Base-by-base conservation (phyloP, 345 rosid species). In the Bruguiera sexangula region DNA sequence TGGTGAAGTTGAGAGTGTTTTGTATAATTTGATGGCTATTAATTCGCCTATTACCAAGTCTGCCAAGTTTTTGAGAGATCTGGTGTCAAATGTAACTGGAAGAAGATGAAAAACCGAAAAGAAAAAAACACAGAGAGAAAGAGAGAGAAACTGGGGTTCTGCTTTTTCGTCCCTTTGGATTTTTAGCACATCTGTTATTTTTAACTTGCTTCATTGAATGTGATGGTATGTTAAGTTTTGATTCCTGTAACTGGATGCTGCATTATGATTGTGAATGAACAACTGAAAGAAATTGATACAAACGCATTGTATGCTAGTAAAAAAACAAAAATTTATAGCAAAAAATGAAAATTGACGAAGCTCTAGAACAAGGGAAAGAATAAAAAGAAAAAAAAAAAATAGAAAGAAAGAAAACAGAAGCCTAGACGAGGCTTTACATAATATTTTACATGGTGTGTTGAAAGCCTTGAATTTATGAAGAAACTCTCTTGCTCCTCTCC, bases 21-120 rank as follows among this genome's bases (percentile, higher is more conserved):
- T 91, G 77, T 91, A 91, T 68, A 91, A 93, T 67, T 74, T 88
- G 81, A 87, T 93, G 96, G 96, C 93, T 62, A 75, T 90, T 75
- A 89, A 90, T 70, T 90, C 98, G 0, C 97, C 98, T 1, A 87
- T 93, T 26, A 86, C 93, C 16, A 90, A 93, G 77, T 90, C 97
- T 60, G 91, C 90, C 6, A 87, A 85, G 88, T 89, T 91, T 36
- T 76, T 89, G 48, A 84, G 65, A 39, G 88, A 85, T 78, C 77
- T 93, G 76, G 86, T 91, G 39, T 89, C 89, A 9, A 86, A 82
- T 79, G 85, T 89, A 55, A 86, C 92, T 2, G 91, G 97, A 63
- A 87, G 80, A 64, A 91, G 83, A 82, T 85, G 76, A 79, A 16
- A 22, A 26, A 34, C n/a, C 48, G 2, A 27, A 27, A 43, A 18